Base-by-base conservation (phyloP, 2,329 filamentous ascomycete species). In the Cercospora sesami region DNA sequence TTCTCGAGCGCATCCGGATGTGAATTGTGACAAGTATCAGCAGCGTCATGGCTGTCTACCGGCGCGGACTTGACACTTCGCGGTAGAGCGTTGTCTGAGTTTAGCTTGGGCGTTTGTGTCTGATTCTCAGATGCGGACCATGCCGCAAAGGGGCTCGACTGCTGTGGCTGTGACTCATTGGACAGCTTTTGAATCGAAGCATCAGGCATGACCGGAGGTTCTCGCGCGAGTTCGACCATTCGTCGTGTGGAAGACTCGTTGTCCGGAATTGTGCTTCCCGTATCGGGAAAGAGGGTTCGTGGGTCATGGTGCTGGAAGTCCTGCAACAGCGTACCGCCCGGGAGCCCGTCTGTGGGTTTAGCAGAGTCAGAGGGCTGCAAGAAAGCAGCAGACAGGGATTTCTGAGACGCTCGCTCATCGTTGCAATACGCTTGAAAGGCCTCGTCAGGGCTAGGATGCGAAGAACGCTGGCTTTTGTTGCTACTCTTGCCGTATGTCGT, bases 211-310 rank as follows among this genome's bases (percentile, higher is more conserved):
- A 14, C 12, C 8, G 9, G n/a, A 31, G 42, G 28, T 23, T 57
- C 28, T 28, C 12, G 60, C 18, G 79, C 76, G 39, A 76, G 75
- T 39, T 80, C 78, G 28, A 82, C 61, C 60, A 83, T 69, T n/a
- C 76, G 75, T 69, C 80, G 76, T 68, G 82, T 79, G 18, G 78
- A 81, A 10, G 78, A 76, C 33, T 79, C 80, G 36, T 78, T 80
- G 67, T 82, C 80, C 4, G 79, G 78, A 14, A 82, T 71, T 0
- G 82, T 83, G 67, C 78, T 82, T 14, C 80, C 82, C 45, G 75
- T 75, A 31, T 80, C 78, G 58, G 74, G 75, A 66, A 82, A 83
- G 75, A 82, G 75, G 39, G 74, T 72, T 45, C 73, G 73, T 1
- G 81, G 80, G 30, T 83, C 78, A 67, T 82, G 81, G 14, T 76